These are phyloP conservation scores for Lodderomyces orthopsilosis DNA, from an alignment of 1,139 yeast species.

Conservation along the genomic window DNA sequence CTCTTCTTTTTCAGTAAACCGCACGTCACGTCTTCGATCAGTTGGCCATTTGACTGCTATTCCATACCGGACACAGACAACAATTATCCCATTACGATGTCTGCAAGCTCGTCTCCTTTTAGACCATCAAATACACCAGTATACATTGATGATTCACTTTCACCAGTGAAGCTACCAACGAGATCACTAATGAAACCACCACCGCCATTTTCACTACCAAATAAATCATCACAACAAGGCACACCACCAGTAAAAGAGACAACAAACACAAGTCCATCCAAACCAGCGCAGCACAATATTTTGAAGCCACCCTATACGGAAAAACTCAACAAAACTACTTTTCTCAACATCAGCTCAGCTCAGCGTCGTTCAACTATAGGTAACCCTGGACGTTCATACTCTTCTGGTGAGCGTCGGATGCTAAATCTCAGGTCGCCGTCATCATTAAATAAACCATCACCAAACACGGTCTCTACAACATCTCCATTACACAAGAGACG, in stretches of 20 bases:
- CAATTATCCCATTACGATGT: neutral
- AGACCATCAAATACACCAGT: neutral
- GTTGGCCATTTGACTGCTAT: neutral
- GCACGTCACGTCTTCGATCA: neutral
- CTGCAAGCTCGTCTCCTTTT: slow-evolving; percentile 2
- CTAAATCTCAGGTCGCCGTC: neutral
- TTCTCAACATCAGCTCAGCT: slow-evolving; percentile 1
- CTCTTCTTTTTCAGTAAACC: no score
- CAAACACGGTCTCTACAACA: slow-evolving; percentile 33
- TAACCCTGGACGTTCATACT: neutral
- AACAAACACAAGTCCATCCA: slow-evolving; percentile 6
- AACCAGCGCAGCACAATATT: neutral
- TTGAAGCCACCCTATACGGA: neutral
- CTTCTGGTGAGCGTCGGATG: neutral
- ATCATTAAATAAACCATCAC: neutral
- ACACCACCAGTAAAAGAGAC: slow-evolving; percentile 15
- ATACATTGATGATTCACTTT: slow-evolving; percentile 11
- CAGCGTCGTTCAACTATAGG: neutral
- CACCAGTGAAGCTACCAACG: slow-evolving; percentile 12
- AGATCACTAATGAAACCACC: slow-evolving; percentile 3
- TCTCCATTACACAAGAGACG: slow-evolving; percentile 26
- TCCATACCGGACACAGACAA: neutral
- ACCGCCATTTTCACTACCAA: neutral
- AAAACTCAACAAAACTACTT: slow-evolving; percentile 1
- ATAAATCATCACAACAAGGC: neutral